Conservation (phyloP, 192 early-diverging fungal species). For the Gorgonomyces haynaldii region DNA sequence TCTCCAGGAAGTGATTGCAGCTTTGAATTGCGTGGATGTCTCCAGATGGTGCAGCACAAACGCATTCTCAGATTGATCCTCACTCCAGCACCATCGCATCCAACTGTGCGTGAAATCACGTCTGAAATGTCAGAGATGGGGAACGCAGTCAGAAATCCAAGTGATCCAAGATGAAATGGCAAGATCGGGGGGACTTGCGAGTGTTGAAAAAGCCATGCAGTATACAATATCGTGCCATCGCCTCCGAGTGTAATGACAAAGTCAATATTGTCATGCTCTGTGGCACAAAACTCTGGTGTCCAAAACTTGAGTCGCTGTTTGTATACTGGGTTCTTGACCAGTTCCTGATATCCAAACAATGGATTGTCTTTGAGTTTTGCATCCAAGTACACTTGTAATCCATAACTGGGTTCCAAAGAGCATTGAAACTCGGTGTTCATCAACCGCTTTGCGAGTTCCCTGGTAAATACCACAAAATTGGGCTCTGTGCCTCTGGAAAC, state of each 20-base stretch:
- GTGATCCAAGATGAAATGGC: conserved; percentile 74
- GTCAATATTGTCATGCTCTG: conserved; percentile 62
- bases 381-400: conserved; percentile 18
- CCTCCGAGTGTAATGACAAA: conserved; percentile 91
- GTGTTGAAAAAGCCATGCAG: conserved; percentile 64
- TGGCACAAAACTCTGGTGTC: conserved; percentile 19
- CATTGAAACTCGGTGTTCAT: conserved; percentile 11
- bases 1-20: not conserved
- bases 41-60: conserved; percentile 85
- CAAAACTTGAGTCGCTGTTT: conserved; percentile 10
- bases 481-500: conserved; percentile 14
- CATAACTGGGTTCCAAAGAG: not conserved
- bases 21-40: conserved; percentile 10
- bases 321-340: conserved; percentile 15
- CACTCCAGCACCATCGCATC: conserved; percentile 36
- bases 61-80: conserved; percentile 85
- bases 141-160: conserved; percentile 80
- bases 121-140: conserved; percentile 49
- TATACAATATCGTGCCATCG: conserved; percentile 90
- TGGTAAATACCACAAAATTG: conserved; percentile 17
- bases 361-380: conserved; percentile 16
- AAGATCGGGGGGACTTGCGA: conserved; percentile 66
- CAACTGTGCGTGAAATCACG: conserved; percentile 43
- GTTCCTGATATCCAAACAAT: conserved; percentile 12
- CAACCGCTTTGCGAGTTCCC: conserved; percentile 16